These are phyloP conservation scores for Stephania yunnanensis DNA, from an alignment of 164 flowering plant species.

Conservation along the genomic window DNA sequence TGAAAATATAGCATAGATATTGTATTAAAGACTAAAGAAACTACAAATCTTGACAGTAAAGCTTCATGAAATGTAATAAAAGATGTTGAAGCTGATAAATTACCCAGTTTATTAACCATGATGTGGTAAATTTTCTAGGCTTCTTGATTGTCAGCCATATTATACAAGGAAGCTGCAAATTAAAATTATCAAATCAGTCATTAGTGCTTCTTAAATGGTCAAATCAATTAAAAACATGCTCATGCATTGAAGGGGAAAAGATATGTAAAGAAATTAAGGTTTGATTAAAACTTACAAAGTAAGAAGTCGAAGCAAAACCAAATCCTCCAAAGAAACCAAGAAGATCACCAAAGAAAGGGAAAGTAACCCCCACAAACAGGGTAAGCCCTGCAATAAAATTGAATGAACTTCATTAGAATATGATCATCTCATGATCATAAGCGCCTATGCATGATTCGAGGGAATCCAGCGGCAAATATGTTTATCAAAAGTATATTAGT, in stretches of 20 bases:
- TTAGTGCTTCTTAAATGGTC: not conserved
- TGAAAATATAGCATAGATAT: constrained; percentile 20
- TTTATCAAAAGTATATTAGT: no score
- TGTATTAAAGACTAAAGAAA: not conserved
- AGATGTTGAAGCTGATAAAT: constrained; percentile 1
- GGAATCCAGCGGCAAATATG: no score
- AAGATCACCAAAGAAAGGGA: constrained; percentile 95
- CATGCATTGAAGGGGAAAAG: not conserved
- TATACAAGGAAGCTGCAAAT: constrained; percentile 66
- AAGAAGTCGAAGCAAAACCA: constrained; percentile 87
- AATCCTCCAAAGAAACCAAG: constrained; percentile 97
- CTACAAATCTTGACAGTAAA: not conserved
- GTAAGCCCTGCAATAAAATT: constrained; percentile 54
- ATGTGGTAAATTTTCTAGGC: constrained; percentile 58
- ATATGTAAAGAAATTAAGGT: not conserved
- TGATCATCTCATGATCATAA: not conserved
- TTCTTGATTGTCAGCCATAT: constrained; percentile 74
- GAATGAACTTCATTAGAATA: not conserved
- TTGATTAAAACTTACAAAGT: constrained; percentile 48
- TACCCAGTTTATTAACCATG: constrained; percentile 89
- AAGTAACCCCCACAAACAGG: constrained; percentile 65
- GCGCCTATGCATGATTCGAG: no score
- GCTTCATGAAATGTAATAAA: not conserved
- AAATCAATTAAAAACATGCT: not conserved
- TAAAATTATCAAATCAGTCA: not conserved